Evolutionary conservation across 2,329 filamentous ascomycete species (phyloP), one percentile per base, ranked within the genome.

Genomic region (Arthrobotrys musiformis): DNA sequence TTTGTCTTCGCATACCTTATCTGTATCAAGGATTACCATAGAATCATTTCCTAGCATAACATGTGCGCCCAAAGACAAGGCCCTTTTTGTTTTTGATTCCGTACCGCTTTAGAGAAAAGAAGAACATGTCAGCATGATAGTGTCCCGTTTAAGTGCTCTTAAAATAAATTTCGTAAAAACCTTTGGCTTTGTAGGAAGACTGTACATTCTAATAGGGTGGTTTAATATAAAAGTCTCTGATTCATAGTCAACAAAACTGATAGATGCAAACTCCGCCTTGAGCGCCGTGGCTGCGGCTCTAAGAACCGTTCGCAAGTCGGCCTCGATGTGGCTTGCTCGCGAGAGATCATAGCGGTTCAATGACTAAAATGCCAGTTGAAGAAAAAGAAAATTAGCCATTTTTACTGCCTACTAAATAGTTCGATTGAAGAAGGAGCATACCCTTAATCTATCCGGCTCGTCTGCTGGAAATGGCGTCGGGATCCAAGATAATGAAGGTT

Each of bases 11-110:
- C 80, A 70, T 75, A 83, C 83, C 79, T 82, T 79, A 37, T 66
- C 28, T 4, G 82, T 81, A 79, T 84, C 83, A 1, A 82, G 68
- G 26, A 84, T 63, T 0, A 84, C 80, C 48, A 84, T 74, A 0
- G 81, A 79, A 42, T 84, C 82, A 13, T 78, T 79, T 0, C 81
- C 80, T 40, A 83, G 73, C n/a, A 84, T 78, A 19, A 81, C 82
- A 78, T 84, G 83, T 7, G 83, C 83, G 13, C 81, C 82, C 56
- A 84, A 80, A 54, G 83, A 84, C 19, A 74, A 78, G 2, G 70
- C 56, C 7, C 83, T 79, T 35, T 79, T 73, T 24, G 83, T 79
- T n/a, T 54, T 63, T 15, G 70, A 48, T 26, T 77, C 73, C 13
- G 60, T 42, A 22, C 77, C 70, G n/a, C 80, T 79, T 54, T 82